These are phyloP conservation scores for Suhomyces bribrorum DNA, from an alignment of 1,139 yeast species.

Conservation along the genomic window DNA sequence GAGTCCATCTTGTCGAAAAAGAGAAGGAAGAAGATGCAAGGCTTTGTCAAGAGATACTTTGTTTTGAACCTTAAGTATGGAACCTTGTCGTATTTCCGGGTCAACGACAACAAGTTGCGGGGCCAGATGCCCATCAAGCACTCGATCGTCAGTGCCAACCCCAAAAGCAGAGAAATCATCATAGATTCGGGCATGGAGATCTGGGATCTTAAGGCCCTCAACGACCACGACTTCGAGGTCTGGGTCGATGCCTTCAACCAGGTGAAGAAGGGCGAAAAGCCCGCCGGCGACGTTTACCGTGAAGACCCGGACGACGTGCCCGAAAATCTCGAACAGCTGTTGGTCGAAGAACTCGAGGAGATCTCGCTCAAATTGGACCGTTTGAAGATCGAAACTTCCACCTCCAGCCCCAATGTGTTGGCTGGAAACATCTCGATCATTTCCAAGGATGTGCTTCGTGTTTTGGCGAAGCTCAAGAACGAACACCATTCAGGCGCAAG, in stretches of 20 bases:
- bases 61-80: constrained; percentile 81
- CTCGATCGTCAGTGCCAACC: constrained; percentile 79
- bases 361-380: constrained; percentile 26
- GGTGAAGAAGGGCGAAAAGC: constrained; percentile 32
- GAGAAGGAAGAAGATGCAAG: constrained; percentile 77
- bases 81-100: constrained; percentile 74
- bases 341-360: constrained; percentile 18
- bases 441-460: constrained; percentile 20
- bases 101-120: constrained; percentile 69
- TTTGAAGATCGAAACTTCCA: constrained; percentile 19
- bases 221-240: constrained; percentile 62
- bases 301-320: constrained; percentile 11
- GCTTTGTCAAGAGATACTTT: constrained; percentile 83
- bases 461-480: constrained; percentile 20
- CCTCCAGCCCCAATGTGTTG: constrained; percentile 14
- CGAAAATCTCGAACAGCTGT: constrained; percentile 15
- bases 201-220: constrained; percentile 81
- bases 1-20: constrained; percentile 76
- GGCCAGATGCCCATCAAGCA: constrained; percentile 90
- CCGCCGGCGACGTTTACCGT: constrained; percentile 1
- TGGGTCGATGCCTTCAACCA: constrained; percentile 82
- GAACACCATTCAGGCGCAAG: constrained; percentile 6
- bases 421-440: constrained; percentile 17
- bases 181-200: constrained; percentile 95
- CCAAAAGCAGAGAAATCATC: constrained; percentile 65